phyloP scores from a whole-genome alignment of 176 grass and related monocot genomes.

The Calamus simplicifolius region DNA sequence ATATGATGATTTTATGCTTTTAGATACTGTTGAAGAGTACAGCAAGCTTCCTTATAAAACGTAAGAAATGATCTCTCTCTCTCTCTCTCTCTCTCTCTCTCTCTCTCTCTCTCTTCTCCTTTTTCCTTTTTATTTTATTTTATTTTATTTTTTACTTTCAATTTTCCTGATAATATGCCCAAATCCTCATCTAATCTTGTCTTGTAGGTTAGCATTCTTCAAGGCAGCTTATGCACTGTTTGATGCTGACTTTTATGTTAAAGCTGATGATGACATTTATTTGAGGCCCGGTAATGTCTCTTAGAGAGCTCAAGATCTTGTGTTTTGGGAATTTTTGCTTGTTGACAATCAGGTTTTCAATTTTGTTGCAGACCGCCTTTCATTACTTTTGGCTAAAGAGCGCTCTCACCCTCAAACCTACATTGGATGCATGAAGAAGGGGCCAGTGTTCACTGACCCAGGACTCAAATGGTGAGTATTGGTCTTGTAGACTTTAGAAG shows the following conservation, averaged over 20 bases:
- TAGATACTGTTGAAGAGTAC: slow-evolving; percentile 90
- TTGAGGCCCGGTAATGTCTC: slow-evolving; percentile 65
- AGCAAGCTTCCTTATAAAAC: slow-evolving; percentile 97
- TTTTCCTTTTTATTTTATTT: too few species aligned
- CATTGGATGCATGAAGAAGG: slow-evolving; percentile 99
- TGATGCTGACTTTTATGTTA: slow-evolving; percentile 98
- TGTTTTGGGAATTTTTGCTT: slow-evolving; percentile 15
- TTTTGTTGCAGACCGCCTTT: slow-evolving; percentile 74
- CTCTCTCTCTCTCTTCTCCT: too few species aligned
- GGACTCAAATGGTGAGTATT: slow-evolving; percentile 86
- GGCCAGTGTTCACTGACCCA: slow-evolving; percentile 95
- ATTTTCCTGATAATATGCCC: not conserved
- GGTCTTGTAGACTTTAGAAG: not conserved
- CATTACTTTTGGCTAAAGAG: slow-evolving; percentile 87
- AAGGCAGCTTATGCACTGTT: slow-evolving; percentile 91
- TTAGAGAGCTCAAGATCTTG: not conserved
- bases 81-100: too few species aligned
- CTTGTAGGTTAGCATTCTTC: slow-evolving; percentile 99
- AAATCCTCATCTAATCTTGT: slow-evolving; percentile 53
- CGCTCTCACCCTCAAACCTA: slow-evolving; percentile 79
- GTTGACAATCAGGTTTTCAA: slow-evolving; percentile 10
- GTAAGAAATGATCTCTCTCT: slow-evolving; percentile 30
- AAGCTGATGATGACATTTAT: slow-evolving; percentile 99
- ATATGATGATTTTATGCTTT: slow-evolving; percentile 93
- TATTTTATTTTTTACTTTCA: too few species aligned